Conservation (phyloP, 805 yeast species). For the Suhomyces canberraensis region DNA sequence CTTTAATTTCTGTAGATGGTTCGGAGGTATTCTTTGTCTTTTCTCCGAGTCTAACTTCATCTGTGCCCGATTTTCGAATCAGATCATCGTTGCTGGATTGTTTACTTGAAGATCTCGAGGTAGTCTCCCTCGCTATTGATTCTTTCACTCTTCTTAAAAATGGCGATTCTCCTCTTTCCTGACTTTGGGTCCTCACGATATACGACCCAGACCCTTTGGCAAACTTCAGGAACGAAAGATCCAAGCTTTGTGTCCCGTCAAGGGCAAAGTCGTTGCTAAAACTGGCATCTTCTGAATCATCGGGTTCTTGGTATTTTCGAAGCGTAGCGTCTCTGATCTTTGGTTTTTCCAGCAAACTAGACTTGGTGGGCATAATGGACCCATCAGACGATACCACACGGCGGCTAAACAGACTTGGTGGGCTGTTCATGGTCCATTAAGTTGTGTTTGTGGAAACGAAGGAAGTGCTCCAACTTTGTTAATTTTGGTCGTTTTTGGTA, state of each 20-base stretch:
- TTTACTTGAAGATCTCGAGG: not conserved
- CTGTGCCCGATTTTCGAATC: not conserved
- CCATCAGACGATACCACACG: too few relatives aligned
- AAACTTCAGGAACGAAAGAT: slow-evolving; percentile 37
- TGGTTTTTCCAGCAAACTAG: slow-evolving; percentile 3
- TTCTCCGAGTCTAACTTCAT: not conserved
- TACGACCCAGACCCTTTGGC: slow-evolving; percentile 28
- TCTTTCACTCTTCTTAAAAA: slow-evolving; percentile 13
- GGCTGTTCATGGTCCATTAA: too few relatives aligned
- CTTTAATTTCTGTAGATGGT: not conserved
- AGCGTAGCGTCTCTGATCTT: slow-evolving; percentile 8
- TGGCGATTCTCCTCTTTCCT: slow-evolving; percentile 20
- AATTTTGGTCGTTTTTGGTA: too few relatives aligned
- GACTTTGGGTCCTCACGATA: slow-evolving; percentile 9
- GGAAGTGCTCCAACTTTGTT: too few relatives aligned
- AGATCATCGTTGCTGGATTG: too few relatives aligned
- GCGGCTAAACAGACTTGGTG: too few relatives aligned
- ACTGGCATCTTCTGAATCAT: slow-evolving; percentile 8
- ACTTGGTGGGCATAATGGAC: not conserved
- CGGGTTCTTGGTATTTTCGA: slow-evolving; percentile 18
- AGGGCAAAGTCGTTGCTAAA: slow-evolving; percentile 12
- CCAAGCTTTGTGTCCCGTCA: slow-evolving; percentile 16
- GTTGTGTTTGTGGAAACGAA: too few relatives aligned
- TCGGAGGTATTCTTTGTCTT: not conserved
- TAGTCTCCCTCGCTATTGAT: not conserved